A percentile compares a stretch with the other conserved stretches of the same genome.
These are phyloP conservation scores for Penicillium steckii DNA, from an alignment of 495 filamentous ascomycete species.

Conservation along the genomic window DNA sequence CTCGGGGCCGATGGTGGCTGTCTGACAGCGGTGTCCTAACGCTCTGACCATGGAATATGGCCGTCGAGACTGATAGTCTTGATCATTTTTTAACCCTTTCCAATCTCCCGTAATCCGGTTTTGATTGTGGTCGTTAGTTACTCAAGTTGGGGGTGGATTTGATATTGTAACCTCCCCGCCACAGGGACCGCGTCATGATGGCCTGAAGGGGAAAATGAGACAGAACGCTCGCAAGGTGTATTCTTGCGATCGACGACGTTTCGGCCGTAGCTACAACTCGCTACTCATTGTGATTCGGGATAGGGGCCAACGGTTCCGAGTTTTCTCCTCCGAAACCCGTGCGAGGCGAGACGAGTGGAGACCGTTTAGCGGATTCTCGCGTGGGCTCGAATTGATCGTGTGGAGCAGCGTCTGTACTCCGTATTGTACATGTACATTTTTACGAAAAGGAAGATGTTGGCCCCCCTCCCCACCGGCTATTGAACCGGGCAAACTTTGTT, in stretches of 20 bases:
- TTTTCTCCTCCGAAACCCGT: conserved; percentile 29
- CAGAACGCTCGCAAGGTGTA: conserved; percentile 5
- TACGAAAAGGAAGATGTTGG: not conserved
- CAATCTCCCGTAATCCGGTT: no score
- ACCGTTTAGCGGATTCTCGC: conserved; percentile 4
- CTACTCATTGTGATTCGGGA: conserved; percentile 24
- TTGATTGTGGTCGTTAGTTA: no score
- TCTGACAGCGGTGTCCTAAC: not conserved
- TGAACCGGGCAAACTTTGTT: conserved; percentile 4
- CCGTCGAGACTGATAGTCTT: no score
- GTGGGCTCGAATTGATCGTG: conserved; percentile 11
- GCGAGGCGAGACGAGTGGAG: conserved; percentile 1
- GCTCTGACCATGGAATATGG: not conserved
- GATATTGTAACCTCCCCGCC: not conserved
- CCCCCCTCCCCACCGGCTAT: conserved; percentile 10
- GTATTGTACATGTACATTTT: no score
- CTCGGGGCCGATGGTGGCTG: not conserved
- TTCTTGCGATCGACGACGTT: conserved; percentile 17
- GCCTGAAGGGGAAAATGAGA: not conserved
- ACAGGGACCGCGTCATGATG: not conserved
- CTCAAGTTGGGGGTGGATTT: no score
- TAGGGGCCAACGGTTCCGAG: conserved; percentile 25
- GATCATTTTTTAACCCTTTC: no score
- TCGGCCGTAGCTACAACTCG: conserved; percentile 23
- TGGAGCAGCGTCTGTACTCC: not conserved